Conservation (phyloP, 345 rosid genomes). For the Turnera subulata region DNA sequence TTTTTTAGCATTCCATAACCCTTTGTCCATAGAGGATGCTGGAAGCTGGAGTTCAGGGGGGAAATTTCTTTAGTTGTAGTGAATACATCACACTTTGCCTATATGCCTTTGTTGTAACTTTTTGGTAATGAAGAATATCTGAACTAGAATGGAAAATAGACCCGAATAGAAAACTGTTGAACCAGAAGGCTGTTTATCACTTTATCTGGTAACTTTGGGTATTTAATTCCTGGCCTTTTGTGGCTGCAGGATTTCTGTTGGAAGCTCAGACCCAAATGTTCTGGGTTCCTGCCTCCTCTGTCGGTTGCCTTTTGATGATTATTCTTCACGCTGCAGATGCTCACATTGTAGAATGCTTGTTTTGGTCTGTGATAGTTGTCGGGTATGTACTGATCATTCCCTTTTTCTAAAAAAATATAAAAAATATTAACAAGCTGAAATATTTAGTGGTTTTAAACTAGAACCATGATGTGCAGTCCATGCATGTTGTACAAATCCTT, state of each 20-base stretch:
- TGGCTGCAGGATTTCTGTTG: conserved; percentile 73
- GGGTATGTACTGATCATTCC: conserved; percentile 34
- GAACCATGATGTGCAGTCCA: too few relatives aligned
- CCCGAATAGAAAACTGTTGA: too few relatives aligned
- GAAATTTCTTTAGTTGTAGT: too few relatives aligned
- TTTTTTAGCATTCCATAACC: too few relatives aligned
- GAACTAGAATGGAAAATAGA: too few relatives aligned
- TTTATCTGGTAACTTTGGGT: background rate
- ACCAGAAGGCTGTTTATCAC: too few relatives aligned
- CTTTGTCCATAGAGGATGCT: too few relatives aligned
- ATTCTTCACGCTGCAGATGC: conserved; percentile 82
- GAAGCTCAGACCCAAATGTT: conserved; percentile 57
- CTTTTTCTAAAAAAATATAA: background rate
- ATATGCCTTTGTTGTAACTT: too few relatives aligned
- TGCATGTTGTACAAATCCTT: too few relatives aligned
- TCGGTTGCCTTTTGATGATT: conserved; percentile 66
- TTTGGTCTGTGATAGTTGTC: conserved; percentile 73
- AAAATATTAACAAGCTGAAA: background rate
- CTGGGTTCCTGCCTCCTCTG: conserved; percentile 75
- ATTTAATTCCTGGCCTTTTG: background rate
- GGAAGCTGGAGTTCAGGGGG: too few relatives aligned
- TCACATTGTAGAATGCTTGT: conserved; percentile 82
- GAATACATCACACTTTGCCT: too few relatives aligned
- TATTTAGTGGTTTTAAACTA: background rate
- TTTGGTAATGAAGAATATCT: too few relatives aligned